Base-by-base conservation (phyloP, 306 rosid genomes). In the Datisca glomerata region DNA sequence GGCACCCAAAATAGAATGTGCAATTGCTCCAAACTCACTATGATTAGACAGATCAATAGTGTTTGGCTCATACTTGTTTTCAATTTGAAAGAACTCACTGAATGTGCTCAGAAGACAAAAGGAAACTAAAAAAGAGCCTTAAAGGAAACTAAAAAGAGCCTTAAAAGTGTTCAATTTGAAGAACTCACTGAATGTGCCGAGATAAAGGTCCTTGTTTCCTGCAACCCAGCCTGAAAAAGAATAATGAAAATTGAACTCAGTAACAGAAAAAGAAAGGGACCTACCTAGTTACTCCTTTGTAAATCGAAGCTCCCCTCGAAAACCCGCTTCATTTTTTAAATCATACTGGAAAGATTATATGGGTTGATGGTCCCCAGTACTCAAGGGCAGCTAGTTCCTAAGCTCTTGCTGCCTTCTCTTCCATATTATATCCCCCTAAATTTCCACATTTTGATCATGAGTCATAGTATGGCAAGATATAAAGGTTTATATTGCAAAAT, bases 401-500 rank as follows among this genome's bases (percentile, higher is more conserved):
- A 18, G 98, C 86, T 58, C 92, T 91, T 13, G 98, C 98, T 41
- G 98, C 98, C 67, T 91, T 91, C 67, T 80, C 96, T 66, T 91
- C 98, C 96, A 78, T 84, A 63, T 91, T 96, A 61, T 91, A 91
- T n/a, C 98, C 98, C 14, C 98, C 98, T 89, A 43, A 5, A 19
- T 37, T 57, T 49, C 32, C 61, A 21, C 61, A 39, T 2, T 11
- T 2, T 23, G 57, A 28, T 19, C 35, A 45, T 14, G 16, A 43
- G 15, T 16, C 6, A n/a, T 10, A 18, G 21, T 41, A 20, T 12
- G 6, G 33, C 32, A 7, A 28, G 19, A 14, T 13, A n/a, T n/a
- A n/a, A n/a, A n/a, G n/a, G n/a, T 27, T 6, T 41, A 25, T 59
- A 21, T 12, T 4, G 24, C 17, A 3, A 53, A 24, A 12, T 22